These are phyloP conservation scores for Tripterygium wilfordii DNA, from an alignment of 177 flowering plant species.

Conservation along the genomic window DNA sequence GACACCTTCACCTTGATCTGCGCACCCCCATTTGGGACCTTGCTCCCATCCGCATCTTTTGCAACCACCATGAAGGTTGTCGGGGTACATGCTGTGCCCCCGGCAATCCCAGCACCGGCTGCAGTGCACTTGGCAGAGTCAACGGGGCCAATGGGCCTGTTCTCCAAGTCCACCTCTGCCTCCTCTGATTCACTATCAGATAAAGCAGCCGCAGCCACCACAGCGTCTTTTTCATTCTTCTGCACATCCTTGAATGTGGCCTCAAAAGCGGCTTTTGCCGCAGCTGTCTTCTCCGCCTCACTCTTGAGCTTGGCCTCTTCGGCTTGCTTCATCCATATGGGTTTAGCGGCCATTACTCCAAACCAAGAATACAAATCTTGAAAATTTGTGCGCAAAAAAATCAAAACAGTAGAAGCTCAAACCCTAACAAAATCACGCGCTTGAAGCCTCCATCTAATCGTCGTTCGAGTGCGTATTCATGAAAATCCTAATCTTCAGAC, in stretches of 20 bases:
- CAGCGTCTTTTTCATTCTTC: constrained; percentile 21
- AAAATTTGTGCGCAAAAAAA: no score
- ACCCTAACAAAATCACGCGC: no score
- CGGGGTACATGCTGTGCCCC: constrained; percentile 86
- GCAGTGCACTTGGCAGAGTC: constrained; percentile 89
- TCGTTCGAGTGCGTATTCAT: no score
- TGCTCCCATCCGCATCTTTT: constrained; percentile 83
- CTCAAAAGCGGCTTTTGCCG: constrained; percentile 97
- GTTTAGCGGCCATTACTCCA: constrained; percentile 48
- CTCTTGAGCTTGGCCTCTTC: constrained; percentile 93
- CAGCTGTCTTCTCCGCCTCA: constrained; percentile 89
- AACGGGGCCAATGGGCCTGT: constrained; percentile 80
- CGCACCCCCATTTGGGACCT: constrained; percentile 67
- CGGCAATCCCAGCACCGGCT: constrained; percentile 85
- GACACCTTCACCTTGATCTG: constrained; percentile 62
- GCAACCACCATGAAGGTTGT: constrained; percentile 65
- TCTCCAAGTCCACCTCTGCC: constrained; percentile 27
- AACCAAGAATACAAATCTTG: no score
- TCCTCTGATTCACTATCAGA: constrained; percentile 43
- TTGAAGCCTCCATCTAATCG: no score
- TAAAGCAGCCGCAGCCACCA: no score
- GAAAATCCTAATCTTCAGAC: no score
- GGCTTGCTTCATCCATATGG: constrained; percentile 94
- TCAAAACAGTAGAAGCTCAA: no score
- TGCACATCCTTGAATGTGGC: constrained; percentile 83